Evolutionary conservation across 352 stramenopile genomes (phyloP), one percentile per base, ranked within the genome.

Genomic region (Peronospora destructor): DNA sequence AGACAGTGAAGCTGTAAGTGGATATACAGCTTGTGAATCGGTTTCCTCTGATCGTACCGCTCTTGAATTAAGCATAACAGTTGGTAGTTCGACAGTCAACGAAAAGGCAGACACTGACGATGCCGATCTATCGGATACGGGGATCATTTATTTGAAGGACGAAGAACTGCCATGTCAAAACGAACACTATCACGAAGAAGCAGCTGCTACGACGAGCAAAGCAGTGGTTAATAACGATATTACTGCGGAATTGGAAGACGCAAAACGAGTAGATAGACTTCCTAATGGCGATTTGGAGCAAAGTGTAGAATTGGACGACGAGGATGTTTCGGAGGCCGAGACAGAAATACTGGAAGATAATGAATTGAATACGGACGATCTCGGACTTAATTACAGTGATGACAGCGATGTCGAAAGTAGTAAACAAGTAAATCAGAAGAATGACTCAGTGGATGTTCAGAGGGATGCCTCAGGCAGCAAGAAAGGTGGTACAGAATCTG

Each of bases 361-460:
- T 33, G 59, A 66, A 30, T 14, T 36, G 8, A 48, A 41, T 29
- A 64, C 63, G 17, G 59, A 74, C 28, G 52, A 73, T 48, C 59
- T 76, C 10, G 63, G 54, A 29, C 58, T 70, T 2, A 44, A 76
- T 36, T 62, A 73, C 37, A 73, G 66, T 36, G 55, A 73, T 29
- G 66, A 72, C 14, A 68, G 56, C 26, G 64, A 68, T 33, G 28
- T 33, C 1, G 34, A 25, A 36, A 30, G n/a, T 42, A 14, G 12
- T 35, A 56, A 55, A n/a, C 5, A 17, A 38, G 12, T 11, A 23
- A 19, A 19, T 11, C 34, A 19, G 4, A 34, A 30, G 8, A 46
- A 41, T 2, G 39, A 25, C 6, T 7, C 5, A 41, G 29, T 39
- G 9, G 6, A 28, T 41, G 37, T 7, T 2, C n/a, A 52, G 16